Evolutionary conservation across 768 basidiomycete species (phyloP), one percentile per base, ranked within the genome.

Genomic region (Boletellus emodensis): DNA sequence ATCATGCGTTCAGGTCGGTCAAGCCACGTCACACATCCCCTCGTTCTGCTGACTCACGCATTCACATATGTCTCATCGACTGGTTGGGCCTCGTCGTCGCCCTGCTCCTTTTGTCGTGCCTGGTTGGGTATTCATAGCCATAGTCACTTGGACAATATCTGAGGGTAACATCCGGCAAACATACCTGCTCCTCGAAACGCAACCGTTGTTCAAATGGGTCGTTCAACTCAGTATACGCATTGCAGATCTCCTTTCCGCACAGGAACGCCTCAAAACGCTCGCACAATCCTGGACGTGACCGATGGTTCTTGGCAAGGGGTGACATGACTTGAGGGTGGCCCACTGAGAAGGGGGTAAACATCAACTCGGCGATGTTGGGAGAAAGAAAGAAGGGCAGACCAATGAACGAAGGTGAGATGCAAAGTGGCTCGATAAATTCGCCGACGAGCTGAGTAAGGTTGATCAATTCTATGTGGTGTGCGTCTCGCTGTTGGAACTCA

Each of bases 281-380:
- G 71, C 96, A 98, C 22, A 99, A 79, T 35, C 96, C 96, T 0
- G 94, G 91, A 37, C 91, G 84, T n/a, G 90, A 90, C 56, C 96
- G 90, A 70, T 98, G 94, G 82, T 89, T 91, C 76, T 99, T 99
- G 69, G 96, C 96, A 33, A 99, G 84, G 3, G 96, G 96, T 0
- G 95, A 97, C 96, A 99, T 99, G 58, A 98, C 92, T 75, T 98
- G 94, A 14, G 96, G 96, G 72, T 98, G 96, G 28, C 96, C 96
- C 55, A 95, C 94, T 87, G 58, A 9, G 49, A 10, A 28, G 15
- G 20, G 30, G n/a, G 18, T 45, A 39, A 14, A 1, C 15, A 24
- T 63, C 32, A 58, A 49, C 28, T 15, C 15, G 20, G 26, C 3
- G 2, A 53, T 6, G 11, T n/a, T 10, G 2, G 6, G n/a, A n/a